phyloP scores from a whole-genome alignment of 768 basidiomycete genomes.

The Mycena olivaceomarginata region DNA sequence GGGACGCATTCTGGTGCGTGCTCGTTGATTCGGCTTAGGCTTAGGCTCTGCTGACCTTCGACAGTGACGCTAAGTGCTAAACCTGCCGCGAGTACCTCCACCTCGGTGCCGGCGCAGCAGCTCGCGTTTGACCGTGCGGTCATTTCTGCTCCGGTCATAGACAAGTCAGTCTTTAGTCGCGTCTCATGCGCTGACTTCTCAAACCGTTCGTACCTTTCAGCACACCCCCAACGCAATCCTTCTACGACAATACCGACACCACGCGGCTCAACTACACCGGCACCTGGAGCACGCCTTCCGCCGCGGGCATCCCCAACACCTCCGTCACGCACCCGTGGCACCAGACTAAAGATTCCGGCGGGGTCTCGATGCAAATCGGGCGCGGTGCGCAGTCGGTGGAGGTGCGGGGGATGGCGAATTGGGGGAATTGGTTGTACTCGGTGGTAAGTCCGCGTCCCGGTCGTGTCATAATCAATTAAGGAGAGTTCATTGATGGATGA shows the following conservation, averaged over 20 bases:
- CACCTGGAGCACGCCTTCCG: constrained; percentile 1
- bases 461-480: too few species aligned
- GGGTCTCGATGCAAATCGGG: constrained; percentile 17
- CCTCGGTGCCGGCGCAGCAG: constrained; percentile 9
- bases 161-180: constrained; percentile 7
- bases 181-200: too few species aligned
- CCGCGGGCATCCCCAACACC: constrained; percentile 29
- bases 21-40: not conserved
- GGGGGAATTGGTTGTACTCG: constrained; percentile 33
- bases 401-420: constrained; percentile 28
- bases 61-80: constrained; percentile 26
- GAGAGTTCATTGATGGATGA: not conserved
- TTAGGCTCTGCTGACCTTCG: not conserved
- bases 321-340: constrained; percentile 31
- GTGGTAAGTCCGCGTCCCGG: constrained; percentile 1
- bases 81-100: not conserved
- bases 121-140: constrained; percentile 39
- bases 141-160: constrained; percentile 14
- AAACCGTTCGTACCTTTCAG: not conserved
- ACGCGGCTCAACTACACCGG: constrained; percentile 25
- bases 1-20: constrained; percentile 28
- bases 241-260: constrained; percentile 36
- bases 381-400: constrained; percentile 17
- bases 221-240: constrained; percentile 17
- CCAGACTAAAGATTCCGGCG: not conserved